A percentile compares a stretch with the other conserved stretches of the same genome.
These are phyloP conservation scores for Aspergillus sclerotiicarbonarius DNA, from an alignment of 495 filamentous ascomycete species.

Conservation along the genomic window DNA sequence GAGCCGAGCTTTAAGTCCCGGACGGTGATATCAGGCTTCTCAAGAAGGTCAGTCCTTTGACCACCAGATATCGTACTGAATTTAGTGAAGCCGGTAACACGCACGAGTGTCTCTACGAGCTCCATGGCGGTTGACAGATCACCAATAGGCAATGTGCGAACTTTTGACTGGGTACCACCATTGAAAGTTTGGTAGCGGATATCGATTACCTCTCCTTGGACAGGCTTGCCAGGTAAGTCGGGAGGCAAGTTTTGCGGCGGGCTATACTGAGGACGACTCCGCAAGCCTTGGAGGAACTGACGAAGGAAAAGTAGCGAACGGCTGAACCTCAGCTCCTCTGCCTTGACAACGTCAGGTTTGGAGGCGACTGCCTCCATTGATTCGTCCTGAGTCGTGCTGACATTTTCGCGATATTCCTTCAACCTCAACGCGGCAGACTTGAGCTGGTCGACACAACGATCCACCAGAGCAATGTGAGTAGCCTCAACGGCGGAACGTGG, in stretches of 20 bases:
- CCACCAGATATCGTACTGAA: conserved; percentile 56
- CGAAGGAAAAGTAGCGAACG: conserved; percentile 62
- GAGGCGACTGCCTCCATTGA: conserved; percentile 47
- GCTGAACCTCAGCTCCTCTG: conserved; percentile 61
- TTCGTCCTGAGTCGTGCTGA: conserved; percentile 26
- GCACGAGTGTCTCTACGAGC: conserved; percentile 59
- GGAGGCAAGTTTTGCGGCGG: conserved; percentile 41
- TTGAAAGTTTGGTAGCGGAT: conserved; percentile 74
- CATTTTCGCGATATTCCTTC: conserved; percentile 42
- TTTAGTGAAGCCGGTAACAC: conserved; percentile 68
- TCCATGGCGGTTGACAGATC: conserved; percentile 67
- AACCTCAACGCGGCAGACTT: conserved; percentile 63
- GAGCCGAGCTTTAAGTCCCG: conserved; percentile 49
- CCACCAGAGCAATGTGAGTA: conserved; percentile 76
- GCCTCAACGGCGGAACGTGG: conserved; percentile 52
- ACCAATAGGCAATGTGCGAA: conserved; percentile 60
- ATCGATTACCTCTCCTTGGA: conserved; percentile 59
- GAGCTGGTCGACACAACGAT: conserved; percentile 74
- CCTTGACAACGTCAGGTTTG: conserved; percentile 36
- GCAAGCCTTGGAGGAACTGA: conserved; percentile 54
- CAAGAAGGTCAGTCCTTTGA: conserved; percentile 44
- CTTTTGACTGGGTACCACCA: conserved; percentile 52
- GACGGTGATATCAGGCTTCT: conserved; percentile 36
- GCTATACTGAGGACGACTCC: conserved; percentile 53
- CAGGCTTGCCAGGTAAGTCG: conserved; percentile 36